Percentiles rank a stretch among this genome's conserved stretches.
Conservation (phyloP, 192 early-diverging fungal genomes). For the Globomyces pollinis-pini region DNA sequence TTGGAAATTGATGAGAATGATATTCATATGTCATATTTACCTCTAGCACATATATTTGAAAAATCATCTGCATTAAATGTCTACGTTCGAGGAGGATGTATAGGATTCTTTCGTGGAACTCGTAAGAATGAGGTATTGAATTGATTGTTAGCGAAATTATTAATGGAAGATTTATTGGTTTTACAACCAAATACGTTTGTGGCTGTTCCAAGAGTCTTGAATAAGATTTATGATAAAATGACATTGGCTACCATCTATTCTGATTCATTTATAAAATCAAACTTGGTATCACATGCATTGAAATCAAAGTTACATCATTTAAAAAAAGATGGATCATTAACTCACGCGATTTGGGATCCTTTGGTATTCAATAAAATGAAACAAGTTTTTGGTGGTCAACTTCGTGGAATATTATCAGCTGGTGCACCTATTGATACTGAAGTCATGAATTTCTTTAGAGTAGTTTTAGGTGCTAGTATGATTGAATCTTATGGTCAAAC, state of each 20-base stretch:
- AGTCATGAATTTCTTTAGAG: conserved; percentile 71
- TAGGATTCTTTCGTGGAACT: conserved; percentile 63
- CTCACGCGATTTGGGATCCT: conserved; percentile 23
- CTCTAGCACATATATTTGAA: conserved; percentile 88
- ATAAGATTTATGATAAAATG: conserved; percentile 70
- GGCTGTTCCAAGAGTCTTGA: conserved; percentile 72
- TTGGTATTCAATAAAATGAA: conserved; percentile 22
- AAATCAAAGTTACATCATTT: conserved; percentile 15
- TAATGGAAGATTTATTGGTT: conserved; percentile 67
- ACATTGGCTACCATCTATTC: conserved; percentile 16
- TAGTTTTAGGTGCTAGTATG: conserved; percentile 65
- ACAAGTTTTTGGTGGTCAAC: conserved; percentile 56
- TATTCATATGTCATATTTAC: conserved; percentile 78
- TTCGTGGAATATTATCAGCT: conserved; percentile 66
- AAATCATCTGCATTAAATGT: conserved; percentile 42
- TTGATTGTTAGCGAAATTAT: conserved; percentile 44
- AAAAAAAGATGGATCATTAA: background rate
- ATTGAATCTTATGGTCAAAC: conserved; percentile 71
- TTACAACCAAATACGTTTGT: conserved; percentile 73
- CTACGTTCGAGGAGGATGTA: conserved; percentile 44
- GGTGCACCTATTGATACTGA: conserved; percentile 77
- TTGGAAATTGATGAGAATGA: conserved; percentile 22
- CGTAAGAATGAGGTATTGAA: conserved; percentile 53
- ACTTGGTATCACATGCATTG: conserved; percentile 31
- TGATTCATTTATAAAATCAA: conserved; percentile 13